Evolutionary conservation across 192 early-diverging fungal genomes (phyloP).

Genomic region (Coemansia sp.): DNA sequence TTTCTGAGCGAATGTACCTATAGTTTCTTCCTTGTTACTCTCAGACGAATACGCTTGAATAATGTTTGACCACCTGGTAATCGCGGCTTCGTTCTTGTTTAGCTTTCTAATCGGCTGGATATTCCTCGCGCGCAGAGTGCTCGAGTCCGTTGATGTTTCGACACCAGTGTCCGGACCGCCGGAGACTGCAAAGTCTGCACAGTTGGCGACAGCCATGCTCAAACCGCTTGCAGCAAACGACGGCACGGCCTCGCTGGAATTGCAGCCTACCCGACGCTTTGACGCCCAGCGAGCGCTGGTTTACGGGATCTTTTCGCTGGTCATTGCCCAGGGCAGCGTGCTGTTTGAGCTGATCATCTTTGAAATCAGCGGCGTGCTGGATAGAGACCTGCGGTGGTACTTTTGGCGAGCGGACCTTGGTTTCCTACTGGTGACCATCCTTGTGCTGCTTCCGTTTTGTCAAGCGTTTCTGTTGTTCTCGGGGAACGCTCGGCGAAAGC

Average conservation of each 20-base stretch:
- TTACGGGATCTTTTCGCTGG: constrained; percentile 71
- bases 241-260: neutral
- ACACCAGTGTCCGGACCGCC: constrained; percentile 29
- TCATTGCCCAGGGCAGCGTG: constrained; percentile 71
- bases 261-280: constrained; percentile 35
- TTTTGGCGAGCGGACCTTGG: constrained; percentile 74
- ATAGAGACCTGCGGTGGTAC: constrained; percentile 68
- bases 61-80: constrained; percentile 56
- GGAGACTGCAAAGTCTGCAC: constrained; percentile 33
- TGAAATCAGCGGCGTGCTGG: constrained; percentile 71
- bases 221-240: constrained; percentile 12
- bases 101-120: constrained; percentile 73
- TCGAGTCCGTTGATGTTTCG: constrained; percentile 66
- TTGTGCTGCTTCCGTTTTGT: constrained; percentile 72
- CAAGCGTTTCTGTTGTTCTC: constrained; percentile 67
- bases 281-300: constrained; percentile 60
- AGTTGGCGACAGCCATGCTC: constrained; percentile 38
- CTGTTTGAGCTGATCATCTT: constrained; percentile 83
- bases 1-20: neutral
- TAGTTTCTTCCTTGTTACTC: neutral
- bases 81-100: constrained; percentile 61
- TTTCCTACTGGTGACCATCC: constrained; percentile 65
- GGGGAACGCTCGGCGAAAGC: constrained; percentile 19
- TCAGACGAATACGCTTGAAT: constrained; percentile 1
- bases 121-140: constrained; percentile 67